Evolutionary conservation across 1,139 yeast genomes (phyloP).

Genomic region (Kodamaea anthophila): DNA sequence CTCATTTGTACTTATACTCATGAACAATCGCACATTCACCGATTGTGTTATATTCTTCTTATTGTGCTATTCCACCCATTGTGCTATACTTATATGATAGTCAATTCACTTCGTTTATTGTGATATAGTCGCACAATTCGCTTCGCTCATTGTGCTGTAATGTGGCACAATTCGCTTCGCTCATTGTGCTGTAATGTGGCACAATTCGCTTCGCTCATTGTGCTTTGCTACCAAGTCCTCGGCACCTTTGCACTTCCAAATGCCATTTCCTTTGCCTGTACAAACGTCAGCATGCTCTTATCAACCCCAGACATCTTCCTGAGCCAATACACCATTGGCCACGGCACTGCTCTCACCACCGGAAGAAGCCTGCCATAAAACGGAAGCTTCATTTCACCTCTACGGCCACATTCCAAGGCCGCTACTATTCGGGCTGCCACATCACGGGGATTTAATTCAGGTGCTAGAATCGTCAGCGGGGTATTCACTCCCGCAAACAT

Average conservation of each 20-base stretch:
- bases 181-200: too few species aligned
- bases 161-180: too few species aligned
- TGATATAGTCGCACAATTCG: too few species aligned
- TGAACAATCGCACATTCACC: too few species aligned
- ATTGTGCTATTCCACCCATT: too few species aligned
- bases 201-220: background rate
- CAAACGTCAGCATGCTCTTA: slow-evolving; percentile 41
- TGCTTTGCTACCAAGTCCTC: background rate
- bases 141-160: too few species aligned
- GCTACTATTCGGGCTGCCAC: slow-evolving; percentile 57
- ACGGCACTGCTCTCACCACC: slow-evolving; percentile 61
- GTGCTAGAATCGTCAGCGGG: slow-evolving; percentile 73
- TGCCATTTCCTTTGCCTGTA: too few species aligned
- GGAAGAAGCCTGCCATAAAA: slow-evolving; percentile 72
- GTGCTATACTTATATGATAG: too few species aligned
- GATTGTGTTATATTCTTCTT: too few species aligned
- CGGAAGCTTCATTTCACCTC: slow-evolving; percentile 70
- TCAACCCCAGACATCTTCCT: slow-evolving; percentile 62
- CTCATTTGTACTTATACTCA: too few species aligned
- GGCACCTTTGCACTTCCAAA: background rate
- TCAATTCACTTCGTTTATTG: too few species aligned
- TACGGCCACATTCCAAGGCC: slow-evolving; percentile 53
- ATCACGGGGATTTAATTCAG: slow-evolving; percentile 61
- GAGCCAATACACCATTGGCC: slow-evolving; percentile 56
- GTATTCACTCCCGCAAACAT: slow-evolving; percentile 69